phyloP scores from a whole-genome alignment of 177 flowering plant species.

The Tripterygium wilfordii region DNA sequence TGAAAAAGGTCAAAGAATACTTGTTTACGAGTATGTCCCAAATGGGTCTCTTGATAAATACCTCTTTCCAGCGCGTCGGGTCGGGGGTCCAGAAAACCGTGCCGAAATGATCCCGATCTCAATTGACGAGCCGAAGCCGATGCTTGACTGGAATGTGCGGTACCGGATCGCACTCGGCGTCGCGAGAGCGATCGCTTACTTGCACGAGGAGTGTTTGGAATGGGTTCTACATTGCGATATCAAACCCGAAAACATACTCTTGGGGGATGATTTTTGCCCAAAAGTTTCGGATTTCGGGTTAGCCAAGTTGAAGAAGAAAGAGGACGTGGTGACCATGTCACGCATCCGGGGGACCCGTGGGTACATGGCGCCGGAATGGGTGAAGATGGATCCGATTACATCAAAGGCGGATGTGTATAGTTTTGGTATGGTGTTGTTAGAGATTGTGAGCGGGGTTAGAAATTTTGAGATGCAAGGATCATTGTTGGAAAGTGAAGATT shows the following conservation, averaged over 20 bases:
- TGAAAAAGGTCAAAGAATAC: slow-evolving; percentile 52
- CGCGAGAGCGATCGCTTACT: slow-evolving; percentile 75
- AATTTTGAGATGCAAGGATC: slow-evolving; percentile 35
- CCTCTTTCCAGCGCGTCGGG: slow-evolving; percentile 34
- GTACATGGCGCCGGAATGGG: slow-evolving; percentile 86
- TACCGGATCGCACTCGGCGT: slow-evolving; percentile 69
- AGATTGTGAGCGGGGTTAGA: slow-evolving; percentile 63
- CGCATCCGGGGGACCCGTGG: slow-evolving; percentile 72
- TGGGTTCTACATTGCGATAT: slow-evolving; percentile 88
- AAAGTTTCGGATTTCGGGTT: slow-evolving; percentile 83
- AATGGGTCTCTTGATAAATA: slow-evolving; percentile 71
- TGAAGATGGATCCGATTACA: slow-evolving; percentile 45
- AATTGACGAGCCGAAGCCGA: slow-evolving; percentile 15
- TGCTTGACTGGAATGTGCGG: slow-evolving; percentile 60
- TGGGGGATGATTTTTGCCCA: slow-evolving; percentile 80
- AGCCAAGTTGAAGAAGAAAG: slow-evolving; percentile 58
- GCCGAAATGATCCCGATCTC: slow-evolving; percentile 1
- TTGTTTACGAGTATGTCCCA: slow-evolving; percentile 75
- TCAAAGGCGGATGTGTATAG: slow-evolving; percentile 82
- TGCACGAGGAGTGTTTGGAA: slow-evolving; percentile 79
- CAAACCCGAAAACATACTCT: slow-evolving; percentile 76
- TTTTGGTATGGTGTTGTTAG: slow-evolving; percentile 80
- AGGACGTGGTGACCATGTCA: slow-evolving; percentile 59
- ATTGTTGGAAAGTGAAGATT: slow-evolving; percentile 43
- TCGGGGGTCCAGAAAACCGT: not conserved